Base-by-base conservation (phyloP, 306 rosid genomes). In the Vigna reflexopilosa region DNA sequence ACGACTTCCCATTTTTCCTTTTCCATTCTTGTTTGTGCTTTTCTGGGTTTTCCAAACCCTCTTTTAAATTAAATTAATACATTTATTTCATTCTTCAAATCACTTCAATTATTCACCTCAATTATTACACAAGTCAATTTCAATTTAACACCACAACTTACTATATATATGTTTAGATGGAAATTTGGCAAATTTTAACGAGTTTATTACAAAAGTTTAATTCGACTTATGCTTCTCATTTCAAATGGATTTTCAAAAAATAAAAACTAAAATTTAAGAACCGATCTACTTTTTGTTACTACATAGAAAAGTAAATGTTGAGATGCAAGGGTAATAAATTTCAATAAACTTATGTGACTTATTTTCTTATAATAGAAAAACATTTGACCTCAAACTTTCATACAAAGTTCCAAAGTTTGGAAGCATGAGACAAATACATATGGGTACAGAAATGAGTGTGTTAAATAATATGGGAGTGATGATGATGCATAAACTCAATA, bases 11-110 rank as follows among this genome's bases (percentile, higher is more conserved):
- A 68, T 68, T 68, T 77, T 78, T 30, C 36, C 38, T 56, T 68
- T 78, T 44, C 77, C 71, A 30, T 78, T 59, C 44, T 34, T 70
- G 54, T 79, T 79, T 81, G 16, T 67, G 44, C 57, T 57, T n/a
- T 55, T 36, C 40, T 6, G 51, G 42, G n/a, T 34, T 76, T 64
- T 73, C 11, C 16, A 22, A 9, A 3, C 0, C 0, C 0, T 30
- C 16, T 61, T 15, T 30, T 6, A 62, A 63, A 57, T 44, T 73
- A 57, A 42, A 32, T 50, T 71, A 20, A 11, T 42, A 8, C 0
- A 40, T 9, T 4, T 24, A 1, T 24, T 22, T 24, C 36, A 58
- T 24, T 13, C 9, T 58, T 62, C 22, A 6, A 30, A 30, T 30
- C 0, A 11, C 15, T 28, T 26, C 66, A 58, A 58, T 26, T 11